phyloP scores from a whole-genome alignment of 2,329 filamentous ascomycete genomes.

The Aspergillus novoparasiticus region DNA sequence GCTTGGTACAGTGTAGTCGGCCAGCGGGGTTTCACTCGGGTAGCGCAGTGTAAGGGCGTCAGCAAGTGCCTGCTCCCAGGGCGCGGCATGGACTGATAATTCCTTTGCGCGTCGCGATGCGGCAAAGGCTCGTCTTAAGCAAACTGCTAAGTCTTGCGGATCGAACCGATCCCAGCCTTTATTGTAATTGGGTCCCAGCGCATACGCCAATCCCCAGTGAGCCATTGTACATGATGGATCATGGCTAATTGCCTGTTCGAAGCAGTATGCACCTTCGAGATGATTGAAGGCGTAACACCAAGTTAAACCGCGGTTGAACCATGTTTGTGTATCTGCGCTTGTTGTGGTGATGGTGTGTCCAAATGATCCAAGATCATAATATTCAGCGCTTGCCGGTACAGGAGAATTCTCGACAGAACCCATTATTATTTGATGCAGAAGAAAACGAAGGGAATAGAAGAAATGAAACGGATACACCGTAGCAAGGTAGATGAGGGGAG shows the following conservation, averaged over 20 bases:
- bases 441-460: too few species aligned
- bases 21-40: constrained; percentile 51
- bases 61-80: constrained; percentile 64
- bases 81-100: constrained; percentile 38
- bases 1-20: constrained; percentile 58
- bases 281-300: constrained; percentile 80
- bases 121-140: constrained; percentile 49
- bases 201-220: constrained; percentile 54
- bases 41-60: constrained; percentile 63
- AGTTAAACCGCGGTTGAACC: constrained; percentile 73
- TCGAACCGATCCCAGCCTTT: constrained; percentile 56
- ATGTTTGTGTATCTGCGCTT: constrained; percentile 58
- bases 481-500: neutral
- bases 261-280: constrained; percentile 63
- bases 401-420: neutral
- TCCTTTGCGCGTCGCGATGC: constrained; percentile 50
- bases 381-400: constrained; percentile 23
- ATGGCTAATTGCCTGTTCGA: constrained; percentile 44
- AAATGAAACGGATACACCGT: neutral
- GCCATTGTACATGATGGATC: constrained; percentile 50
- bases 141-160: constrained; percentile 40
- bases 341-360: constrained; percentile 58
- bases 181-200: constrained; percentile 56
- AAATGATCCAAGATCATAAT: constrained; percentile 62
- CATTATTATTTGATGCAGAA: too few species aligned